Evolutionary conservation across 257 asterid species (phyloP), one percentile per base, ranked within the genome.

Genomic region (Solanum lycopersicoides): DNA sequence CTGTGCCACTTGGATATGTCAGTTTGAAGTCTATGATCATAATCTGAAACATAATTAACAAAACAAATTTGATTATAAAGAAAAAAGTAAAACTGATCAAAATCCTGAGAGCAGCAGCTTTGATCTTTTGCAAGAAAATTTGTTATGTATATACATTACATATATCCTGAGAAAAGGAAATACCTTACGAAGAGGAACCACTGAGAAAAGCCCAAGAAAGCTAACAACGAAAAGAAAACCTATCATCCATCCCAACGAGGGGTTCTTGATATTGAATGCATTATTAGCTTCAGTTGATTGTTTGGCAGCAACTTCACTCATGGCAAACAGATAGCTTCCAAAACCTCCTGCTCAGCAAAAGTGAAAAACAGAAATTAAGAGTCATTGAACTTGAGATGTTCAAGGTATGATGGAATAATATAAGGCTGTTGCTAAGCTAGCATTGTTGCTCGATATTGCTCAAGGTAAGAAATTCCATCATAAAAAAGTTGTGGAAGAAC

Each of bases 1-100:
- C 99, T n/a, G 99, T 96, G 86, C 99, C 99, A 87, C 99, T 96
- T 68, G 99, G 99, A 89, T 96, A 96, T 15, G 86, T 96, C 87
- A 96, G 92, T 89, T 91, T 95, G 93, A 96, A 96, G 92, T 96
- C 98, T 60, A 96, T 89, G 90, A 96, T 92, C 99, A 96, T 96
- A 88, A 95, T 94, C 99, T 96, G 94, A 75, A 87, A 72, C 87
- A 66, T 13, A 66, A 86, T 32, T 59, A 14, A n/a, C 56, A 12
- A 41, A 44, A 14, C 34, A 44, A 30, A 7, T 77, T 44, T 28
- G 60, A 32, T 50, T 30, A 50, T 30, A 73, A 73, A 20, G 66
- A 45, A 79, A 23, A 79, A 30, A 18, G 68, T 30, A 80, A 80
- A 79, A 80, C 69, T 80, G 85, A 80, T 47, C 18, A 15, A 45